Evolutionary conservation across 495 filamentous ascomycete species (phyloP), one percentile per base, ranked within the genome.

Genomic region (Achaetomiella virescens): DNA sequence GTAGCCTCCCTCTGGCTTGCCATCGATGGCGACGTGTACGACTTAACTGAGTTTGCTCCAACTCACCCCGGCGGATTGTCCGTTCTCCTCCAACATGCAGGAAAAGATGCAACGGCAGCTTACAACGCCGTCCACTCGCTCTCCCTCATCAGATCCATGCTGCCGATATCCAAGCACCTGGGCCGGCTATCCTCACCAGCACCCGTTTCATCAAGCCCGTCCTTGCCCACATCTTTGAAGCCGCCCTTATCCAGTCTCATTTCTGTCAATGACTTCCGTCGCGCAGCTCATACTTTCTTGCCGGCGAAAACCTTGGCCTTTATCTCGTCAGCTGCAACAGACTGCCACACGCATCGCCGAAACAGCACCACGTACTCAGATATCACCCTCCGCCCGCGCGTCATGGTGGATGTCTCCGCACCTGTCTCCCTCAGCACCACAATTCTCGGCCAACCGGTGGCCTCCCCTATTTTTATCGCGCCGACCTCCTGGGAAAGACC

Each of bases 241-340:
- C 86, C 88, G 2, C 82, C 84, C 0, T 73, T 96, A 14, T 70
- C 81, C 21, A 81, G 80, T 18, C 64, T 93, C 42, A 86, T 95
- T 62, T 89, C 81, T 45, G 73, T 81, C 31, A 76, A 89, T 57
- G 90, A 95, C 66, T 92, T 95, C 69, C 80, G 84, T 59, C 29
- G 66, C 14, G 83, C 84, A 3, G 88, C 89, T 2, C 74, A 78
- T 6, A 74, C 73, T 20, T 84, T 78, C 15, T 75, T 86, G 35
- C 80, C 76, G 25, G 73, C 78, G 20, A 95, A 95, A 66, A 81
- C 90, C 11, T 89, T 86, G 82, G 90, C 90, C 0, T 96, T 91
- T 71, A 85, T 88, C 62, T 86, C 86, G 33, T 88, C 85, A 36
- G 89, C 88, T 12, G 88, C 90, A 7, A 91, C 86, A 1, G 89